Conservation (phyloP, 2,329 filamentous ascomycete genomes). For the Hawksworthiomyces lignivorus region DNA sequence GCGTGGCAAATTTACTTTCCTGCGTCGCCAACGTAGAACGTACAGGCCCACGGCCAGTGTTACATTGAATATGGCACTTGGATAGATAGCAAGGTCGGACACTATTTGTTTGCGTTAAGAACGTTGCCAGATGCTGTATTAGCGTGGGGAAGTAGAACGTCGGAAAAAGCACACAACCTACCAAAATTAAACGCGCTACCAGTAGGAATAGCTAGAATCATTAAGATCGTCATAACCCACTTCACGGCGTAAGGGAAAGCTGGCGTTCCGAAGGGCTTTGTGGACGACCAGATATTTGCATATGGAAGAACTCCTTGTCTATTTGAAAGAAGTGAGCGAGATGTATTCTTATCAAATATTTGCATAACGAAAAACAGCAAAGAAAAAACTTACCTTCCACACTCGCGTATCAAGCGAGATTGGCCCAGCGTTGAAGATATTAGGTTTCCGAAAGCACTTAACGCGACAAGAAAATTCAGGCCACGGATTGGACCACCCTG, state of each 20-base stretch:
- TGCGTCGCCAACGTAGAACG: conserved; percentile 47
- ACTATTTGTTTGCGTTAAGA: conserved; percentile 25
- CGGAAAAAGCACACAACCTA: too few species aligned
- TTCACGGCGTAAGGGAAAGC: conserved; percentile 50
- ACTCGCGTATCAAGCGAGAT: conserved; percentile 53
- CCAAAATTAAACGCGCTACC: conserved; percentile 59
- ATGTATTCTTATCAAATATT: too few species aligned
- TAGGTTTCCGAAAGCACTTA: conserved; percentile 52
- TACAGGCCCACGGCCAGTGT: conserved; percentile 50
- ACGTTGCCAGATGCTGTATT: too few species aligned
- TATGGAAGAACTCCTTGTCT: conserved; percentile 54
- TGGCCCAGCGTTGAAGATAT: conserved; percentile 45
- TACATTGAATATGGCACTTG: conserved; percentile 48
- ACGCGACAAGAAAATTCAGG: conserved; percentile 48
- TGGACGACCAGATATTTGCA: conserved; percentile 52
- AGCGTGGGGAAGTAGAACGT: too few species aligned
- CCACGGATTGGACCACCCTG: conserved; percentile 37
- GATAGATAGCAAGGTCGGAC: conserved; percentile 52
- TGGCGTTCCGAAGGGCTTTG: conserved; percentile 55
- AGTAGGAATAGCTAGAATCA: conserved; percentile 53
- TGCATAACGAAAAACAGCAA: too few species aligned
- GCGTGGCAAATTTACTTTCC: conserved; percentile 36
- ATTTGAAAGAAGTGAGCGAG: too few species aligned
- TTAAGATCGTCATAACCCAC: conserved; percentile 47
- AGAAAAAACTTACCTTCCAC: conserved; percentile 36